Conservation (phyloP, 2,329 filamentous ascomycete genomes). For the Colletotrichum tabaci region DNA sequence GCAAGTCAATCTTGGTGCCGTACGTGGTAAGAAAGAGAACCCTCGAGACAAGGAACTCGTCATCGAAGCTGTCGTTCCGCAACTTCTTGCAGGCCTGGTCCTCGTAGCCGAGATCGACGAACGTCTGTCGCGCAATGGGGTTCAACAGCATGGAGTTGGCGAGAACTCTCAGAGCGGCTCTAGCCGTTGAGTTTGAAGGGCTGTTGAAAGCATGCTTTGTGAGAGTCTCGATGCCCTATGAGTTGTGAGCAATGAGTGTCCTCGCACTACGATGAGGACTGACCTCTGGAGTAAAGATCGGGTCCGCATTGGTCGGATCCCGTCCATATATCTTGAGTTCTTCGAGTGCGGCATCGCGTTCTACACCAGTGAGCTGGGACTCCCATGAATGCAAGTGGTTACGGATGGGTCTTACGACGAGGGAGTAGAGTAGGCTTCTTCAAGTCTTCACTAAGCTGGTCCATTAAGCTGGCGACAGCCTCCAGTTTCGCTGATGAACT, state of each 20-base stretch:
- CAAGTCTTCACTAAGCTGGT: constrained; percentile 74
- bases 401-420: constrained; percentile 51
- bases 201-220: constrained; percentile 81
- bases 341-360: constrained; percentile 73
- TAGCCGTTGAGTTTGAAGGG: constrained; percentile 73
- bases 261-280: constrained; percentile 43
- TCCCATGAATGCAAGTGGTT: constrained; percentile 74
- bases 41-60: constrained; percentile 88
- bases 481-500: constrained; percentile 72
- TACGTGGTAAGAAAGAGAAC: constrained; percentile 88
- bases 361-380: constrained; percentile 68
- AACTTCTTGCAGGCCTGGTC: constrained; percentile 79
- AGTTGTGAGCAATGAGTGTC: constrained; percentile 31
- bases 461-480: constrained; percentile 76
- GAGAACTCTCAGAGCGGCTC: constrained; percentile 84
- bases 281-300: constrained; percentile 88
- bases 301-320: constrained; percentile 78
- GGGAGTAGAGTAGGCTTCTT: constrained; percentile 68
- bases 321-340: constrained; percentile 86
- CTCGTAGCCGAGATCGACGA: constrained; percentile 79
- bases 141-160: constrained; percentile 87
- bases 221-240: constrained; percentile 81
- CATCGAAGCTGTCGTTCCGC: constrained; percentile 81
- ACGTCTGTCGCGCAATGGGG: constrained; percentile 76
- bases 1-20: constrained; percentile 77